Evolutionary conservation across 192 early-diverging fungal species (phyloP), one percentile per base, ranked within the genome.

Genomic region (Endogone sp.): DNA sequence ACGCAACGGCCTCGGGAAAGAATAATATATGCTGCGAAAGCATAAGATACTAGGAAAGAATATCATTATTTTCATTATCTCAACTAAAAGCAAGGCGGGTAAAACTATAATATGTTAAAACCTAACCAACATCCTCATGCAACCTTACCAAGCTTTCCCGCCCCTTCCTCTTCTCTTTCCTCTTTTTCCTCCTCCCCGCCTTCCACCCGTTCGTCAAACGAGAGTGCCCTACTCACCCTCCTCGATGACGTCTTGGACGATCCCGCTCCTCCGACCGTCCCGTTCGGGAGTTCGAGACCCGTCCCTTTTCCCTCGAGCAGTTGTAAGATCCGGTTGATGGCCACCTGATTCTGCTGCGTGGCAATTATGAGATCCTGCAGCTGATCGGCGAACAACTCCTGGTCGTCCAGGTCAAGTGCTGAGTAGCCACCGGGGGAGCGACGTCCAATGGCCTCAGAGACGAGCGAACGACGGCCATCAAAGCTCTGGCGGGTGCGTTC

Each of bases 341-440:
- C 65, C 29, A 25, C n/a, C 54, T 75, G 74, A 29, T 75, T 75
- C 54, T 75, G 74, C 25, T 37, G 56, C 26, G 69, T 71, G 24
- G 71, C 22, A 3, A 62, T 62, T 16, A 63, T 27, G 9, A 75
- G 60, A n/a, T 29, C 56, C 21, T 71, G 59, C 27, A 75, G 27
- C 30, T 75, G 74, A n/a, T 71, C 65, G 22, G 64, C 55, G 2
- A 75, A 32, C 49, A 55, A 61, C 37, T 63, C 61, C 29, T 63
- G 24, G 20, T 31, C 30, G 49, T 66, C 62, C 55, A 27, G 59
- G 54, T 60, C 58, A 9, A 28, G 27, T 31, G 44, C 29, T 32
- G 29, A 37, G 28, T 44, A 66, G 23, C 13, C 28, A 59, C 55
- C 13, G 56, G 64, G 20, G 56, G 64, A 8, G 62, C 29, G 28